Evolutionary conservation across 225 moss, liverwort and hornwort genomes (phyloP), one percentile per base, ranked within the genome.

Genomic region (Straminergon stramineum): DNA sequence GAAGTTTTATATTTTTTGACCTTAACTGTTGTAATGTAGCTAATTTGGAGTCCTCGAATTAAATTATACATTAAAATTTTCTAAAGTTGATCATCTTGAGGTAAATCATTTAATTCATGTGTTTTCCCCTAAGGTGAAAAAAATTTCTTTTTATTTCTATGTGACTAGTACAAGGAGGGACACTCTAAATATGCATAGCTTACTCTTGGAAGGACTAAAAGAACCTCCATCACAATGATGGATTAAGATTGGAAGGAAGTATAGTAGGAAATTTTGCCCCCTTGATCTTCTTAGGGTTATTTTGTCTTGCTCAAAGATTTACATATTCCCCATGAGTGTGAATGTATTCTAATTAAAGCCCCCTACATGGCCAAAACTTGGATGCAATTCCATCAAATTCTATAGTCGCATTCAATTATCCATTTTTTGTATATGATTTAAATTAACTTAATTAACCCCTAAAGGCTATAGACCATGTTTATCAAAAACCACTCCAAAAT

Each of bases 361-460:
- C 16, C 2, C 0, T 43, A 3, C 27, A 43, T 27, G 48, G 48
- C 26, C 0, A 26, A 1, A 71, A 9, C 5, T 71, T 15, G 5
- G 2, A 71, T 71, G 15, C 15, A 14, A 11, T 43, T 39, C 13
- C 14, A 23, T 70, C 21, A 70, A 70, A 23, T 39, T 73, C 5
- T 26, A 9, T 43, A 26, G 8, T 15, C 1, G 0, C 26, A 7
- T 5, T 45, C 15, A 73, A 43, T 9, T 27, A 28, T 3, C 16
- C 9, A 26, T 13, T 41, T 24, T 73, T 45, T 73, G 13, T 9
- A 16, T 27, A 5, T 45, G 17, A 74, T 45, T 48, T 31, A 75
- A 75, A 11, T 30, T 30, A 75, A 6, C 2, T 11, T 48, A 30
- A 3, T 75, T 30, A 43, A 11, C 2, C 4, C 1, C 11, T 48